These are phyloP conservation scores for Trichoderma pleuroti DNA, from an alignment of 2,329 filamentous ascomycete genomes.

Conservation along the genomic window DNA sequence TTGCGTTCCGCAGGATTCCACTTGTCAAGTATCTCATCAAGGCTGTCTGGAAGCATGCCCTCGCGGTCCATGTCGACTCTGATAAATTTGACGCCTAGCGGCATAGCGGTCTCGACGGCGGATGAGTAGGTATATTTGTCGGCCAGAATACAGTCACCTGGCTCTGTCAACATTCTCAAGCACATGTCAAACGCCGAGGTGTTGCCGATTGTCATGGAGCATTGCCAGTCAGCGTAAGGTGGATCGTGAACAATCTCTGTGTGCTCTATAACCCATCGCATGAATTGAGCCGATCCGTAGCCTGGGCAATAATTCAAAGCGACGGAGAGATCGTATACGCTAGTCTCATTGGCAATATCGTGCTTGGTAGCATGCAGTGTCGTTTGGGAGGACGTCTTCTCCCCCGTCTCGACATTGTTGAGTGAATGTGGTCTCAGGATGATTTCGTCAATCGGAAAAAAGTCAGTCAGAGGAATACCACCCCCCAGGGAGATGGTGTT, in stretches of 20 bases:
- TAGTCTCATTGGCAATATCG: slow-evolving; percentile 8
- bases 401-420: background rate
- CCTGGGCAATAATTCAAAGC: slow-evolving; percentile 1
- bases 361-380: slow-evolving; percentile 7
- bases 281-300: slow-evolving; percentile 1
- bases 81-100: background rate
- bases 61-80: slow-evolving; percentile 6
- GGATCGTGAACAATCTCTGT: slow-evolving; percentile 13
- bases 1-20: background rate
- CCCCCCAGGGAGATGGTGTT: slow-evolving; percentile 9
- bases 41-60: background rate
- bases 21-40: background rate
- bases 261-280: slow-evolving; percentile 11
- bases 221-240: slow-evolving; percentile 10
- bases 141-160: background rate
- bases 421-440: background rate
- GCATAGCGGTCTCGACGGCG: background rate
- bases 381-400: background rate
- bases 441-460: background rate
- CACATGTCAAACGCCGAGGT: slow-evolving; percentile 12
- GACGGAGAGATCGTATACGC: slow-evolving; percentile 7
- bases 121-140: slow-evolving; percentile 9
- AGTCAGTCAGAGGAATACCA: slow-evolving; percentile 8
- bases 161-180: slow-evolving; percentile 6
- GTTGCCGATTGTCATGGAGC: slow-evolving; percentile 11